Evolutionary conservation across 2,329 filamentous ascomycete genomes (phyloP).

Genomic region (Dothidotthia symphoricarpi): DNA sequence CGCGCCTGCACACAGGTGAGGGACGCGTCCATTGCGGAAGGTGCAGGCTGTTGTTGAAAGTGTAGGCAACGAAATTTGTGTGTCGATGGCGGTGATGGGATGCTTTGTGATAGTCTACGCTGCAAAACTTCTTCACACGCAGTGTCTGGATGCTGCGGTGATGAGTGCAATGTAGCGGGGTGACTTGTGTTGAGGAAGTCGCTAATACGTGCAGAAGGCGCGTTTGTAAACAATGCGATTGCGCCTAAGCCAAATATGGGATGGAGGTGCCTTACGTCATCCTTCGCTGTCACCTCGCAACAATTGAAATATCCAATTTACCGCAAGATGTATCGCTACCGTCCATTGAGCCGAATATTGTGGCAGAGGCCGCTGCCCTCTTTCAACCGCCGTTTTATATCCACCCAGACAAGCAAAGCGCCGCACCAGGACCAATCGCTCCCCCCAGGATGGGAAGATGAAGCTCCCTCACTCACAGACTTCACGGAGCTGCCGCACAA

Average conservation of each 20-base stretch:
- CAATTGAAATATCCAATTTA: constrained; percentile 19
- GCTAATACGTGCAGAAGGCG: constrained; percentile 11
- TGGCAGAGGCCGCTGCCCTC: constrained; percentile 24
- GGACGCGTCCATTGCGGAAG: constrained; percentile 25
- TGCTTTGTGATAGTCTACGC: too few relatives aligned
- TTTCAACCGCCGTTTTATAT: constrained; percentile 24
- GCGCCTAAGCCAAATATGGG: not conserved
- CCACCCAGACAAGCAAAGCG: constrained; percentile 24
- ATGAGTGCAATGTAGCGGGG: too few relatives aligned
- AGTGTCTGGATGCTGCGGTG: too few relatives aligned
- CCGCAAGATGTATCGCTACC: constrained; percentile 36
- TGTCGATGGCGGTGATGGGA: too few relatives aligned
- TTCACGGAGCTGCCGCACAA: constrained; percentile 75
- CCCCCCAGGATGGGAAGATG: constrained; percentile 69
- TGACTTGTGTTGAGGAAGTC: constrained; percentile 9
- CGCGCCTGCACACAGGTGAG: constrained; percentile 71
- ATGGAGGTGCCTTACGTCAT: constrained; percentile 24
- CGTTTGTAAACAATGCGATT: constrained; percentile 9
- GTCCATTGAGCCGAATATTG: constrained; percentile 29
- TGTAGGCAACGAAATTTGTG: not conserved
- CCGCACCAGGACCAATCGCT: constrained; percentile 32
- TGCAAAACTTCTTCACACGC: too few relatives aligned
- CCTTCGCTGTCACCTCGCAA: constrained; percentile 16
- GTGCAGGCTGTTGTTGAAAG: not conserved
- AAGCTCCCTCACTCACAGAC: constrained; percentile 67